These are phyloP conservation scores for Dothistroma pini DNA, from an alignment of 2,329 filamentous ascomycete species.

Conservation along the genomic window DNA sequence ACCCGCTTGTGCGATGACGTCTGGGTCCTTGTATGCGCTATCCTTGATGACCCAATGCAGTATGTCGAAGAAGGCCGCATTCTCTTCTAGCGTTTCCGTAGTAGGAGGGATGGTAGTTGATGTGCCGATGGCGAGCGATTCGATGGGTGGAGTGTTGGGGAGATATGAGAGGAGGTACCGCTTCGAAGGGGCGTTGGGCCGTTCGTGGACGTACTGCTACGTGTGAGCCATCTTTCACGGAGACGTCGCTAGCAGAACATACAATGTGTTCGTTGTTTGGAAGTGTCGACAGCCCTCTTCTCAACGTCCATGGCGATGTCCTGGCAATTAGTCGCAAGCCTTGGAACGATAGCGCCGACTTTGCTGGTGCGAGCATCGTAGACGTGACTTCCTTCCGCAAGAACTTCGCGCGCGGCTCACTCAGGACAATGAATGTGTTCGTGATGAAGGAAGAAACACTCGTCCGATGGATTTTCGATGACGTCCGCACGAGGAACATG, in stretches of 20 bases:
- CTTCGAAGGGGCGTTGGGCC: conserved; percentile 33
- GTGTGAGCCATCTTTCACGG: conserved; percentile 17
- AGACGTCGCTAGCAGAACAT: conserved; percentile 22
- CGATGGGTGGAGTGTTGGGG: conserved; percentile 51
- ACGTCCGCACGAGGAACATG: neutral
- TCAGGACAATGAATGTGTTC: neutral
- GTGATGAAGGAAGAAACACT: neutral
- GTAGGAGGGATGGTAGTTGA: conserved; percentile 54
- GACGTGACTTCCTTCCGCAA: conserved; percentile 9
- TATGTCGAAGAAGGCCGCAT: conserved; percentile 53
- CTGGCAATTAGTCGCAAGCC: conserved; percentile 21
- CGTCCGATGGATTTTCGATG: neutral
- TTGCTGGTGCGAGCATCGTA: conserved; percentile 13
- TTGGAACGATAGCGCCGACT: conserved; percentile 20
- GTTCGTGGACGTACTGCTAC: conserved; percentile 46
- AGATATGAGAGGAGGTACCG: conserved; percentile 55
- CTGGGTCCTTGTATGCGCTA: conserved; percentile 54
- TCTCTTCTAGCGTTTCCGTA: conserved; percentile 54
- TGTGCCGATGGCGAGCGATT: conserved; percentile 53
- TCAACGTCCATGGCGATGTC: conserved; percentile 22
- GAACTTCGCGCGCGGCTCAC: neutral
- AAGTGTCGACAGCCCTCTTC: conserved; percentile 39
- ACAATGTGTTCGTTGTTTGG: conserved; percentile 42
- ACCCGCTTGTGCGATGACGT: conserved; percentile 55
- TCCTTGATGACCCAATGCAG: conserved; percentile 54